These are phyloP conservation scores for Trichoderma atrobrunneum DNA, from an alignment of 2,329 filamentous ascomycete genomes.

Conservation along the genomic window DNA sequence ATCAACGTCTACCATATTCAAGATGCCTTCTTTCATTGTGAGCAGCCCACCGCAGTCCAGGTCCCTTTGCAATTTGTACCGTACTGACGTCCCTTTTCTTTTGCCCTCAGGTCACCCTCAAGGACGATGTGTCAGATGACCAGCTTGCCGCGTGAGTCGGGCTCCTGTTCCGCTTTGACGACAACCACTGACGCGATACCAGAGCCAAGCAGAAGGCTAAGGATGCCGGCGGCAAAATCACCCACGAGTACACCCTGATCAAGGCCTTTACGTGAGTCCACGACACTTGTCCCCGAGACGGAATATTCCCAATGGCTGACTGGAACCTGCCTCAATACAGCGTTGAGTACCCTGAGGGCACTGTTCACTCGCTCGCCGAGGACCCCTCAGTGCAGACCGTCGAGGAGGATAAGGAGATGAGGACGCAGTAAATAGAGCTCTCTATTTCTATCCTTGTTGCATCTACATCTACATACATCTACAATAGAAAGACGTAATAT, in stretches of 20 bases:
- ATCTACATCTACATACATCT: background rate
- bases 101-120: conserved; percentile 69
- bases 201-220: conserved; percentile 74
- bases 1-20: conserved; percentile 24
- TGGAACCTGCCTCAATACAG: conserved; percentile 45
- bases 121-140: conserved; percentile 62
- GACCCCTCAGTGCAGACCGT: conserved; percentile 71
- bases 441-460: background rate
- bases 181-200: conserved; percentile 5
- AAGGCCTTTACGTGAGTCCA: conserved; percentile 84
- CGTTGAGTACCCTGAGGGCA: conserved; percentile 67
- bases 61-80: background rate
- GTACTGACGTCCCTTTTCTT: background rate
- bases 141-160: conserved; percentile 63
- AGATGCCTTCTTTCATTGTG: conserved; percentile 59
- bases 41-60: background rate
- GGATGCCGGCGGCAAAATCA: conserved; percentile 79
- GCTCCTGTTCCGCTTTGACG: background rate
- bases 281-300: background rate
- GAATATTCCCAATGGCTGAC: background rate
- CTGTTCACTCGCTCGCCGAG: conserved; percentile 61
- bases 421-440: conserved; percentile 57
- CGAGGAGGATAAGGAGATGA: conserved; percentile 70
- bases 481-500: background rate
- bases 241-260: conserved; percentile 79